These are phyloP conservation scores for Ulvella scutata DNA, from an alignment of 139 green algal species.

Conservation along the genomic window DNA sequence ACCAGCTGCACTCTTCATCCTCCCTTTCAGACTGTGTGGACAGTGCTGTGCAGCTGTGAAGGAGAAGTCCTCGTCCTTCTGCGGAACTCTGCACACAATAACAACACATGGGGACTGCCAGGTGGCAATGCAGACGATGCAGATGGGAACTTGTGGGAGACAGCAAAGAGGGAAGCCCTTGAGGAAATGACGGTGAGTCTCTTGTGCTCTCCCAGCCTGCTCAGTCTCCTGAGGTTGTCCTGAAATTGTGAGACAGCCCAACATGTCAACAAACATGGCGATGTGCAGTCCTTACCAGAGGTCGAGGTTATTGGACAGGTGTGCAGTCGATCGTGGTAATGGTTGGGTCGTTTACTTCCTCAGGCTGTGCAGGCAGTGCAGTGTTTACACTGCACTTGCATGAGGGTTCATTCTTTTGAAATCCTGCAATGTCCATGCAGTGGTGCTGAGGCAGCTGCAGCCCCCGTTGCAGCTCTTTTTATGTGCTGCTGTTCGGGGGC, in stretches of 20 bases:
- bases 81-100: slow-evolving; percentile 33
- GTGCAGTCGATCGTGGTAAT: no score
- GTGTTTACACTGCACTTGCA: no score
- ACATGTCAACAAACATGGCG: background rate
- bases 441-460: no score
- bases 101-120: slow-evolving; percentile 47
- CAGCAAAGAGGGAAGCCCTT: slow-evolving; percentile 30
- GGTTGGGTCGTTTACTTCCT: no score
- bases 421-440: no score
- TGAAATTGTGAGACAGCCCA: slow-evolving; percentile 8
- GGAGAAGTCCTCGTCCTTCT: slow-evolving; percentile 31
- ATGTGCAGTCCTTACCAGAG: background rate
- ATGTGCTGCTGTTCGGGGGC: no score
- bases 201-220: background rate
- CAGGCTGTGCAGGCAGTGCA: no score
- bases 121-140: slow-evolving; percentile 47
- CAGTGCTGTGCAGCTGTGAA: slow-evolving; percentile 9
- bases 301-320: background rate
- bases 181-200: slow-evolving; percentile 21
- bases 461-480: no score
- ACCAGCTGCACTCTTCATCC: background rate
- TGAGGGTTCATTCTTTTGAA: no score
- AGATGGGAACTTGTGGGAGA: slow-evolving; percentile 36
- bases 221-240: background rate
- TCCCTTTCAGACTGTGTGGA: background rate